These are phyloP conservation scores for Colletotrichum sp. DNA, from an alignment of 2,329 filamentous ascomycete species.

Conservation along the genomic window DNA sequence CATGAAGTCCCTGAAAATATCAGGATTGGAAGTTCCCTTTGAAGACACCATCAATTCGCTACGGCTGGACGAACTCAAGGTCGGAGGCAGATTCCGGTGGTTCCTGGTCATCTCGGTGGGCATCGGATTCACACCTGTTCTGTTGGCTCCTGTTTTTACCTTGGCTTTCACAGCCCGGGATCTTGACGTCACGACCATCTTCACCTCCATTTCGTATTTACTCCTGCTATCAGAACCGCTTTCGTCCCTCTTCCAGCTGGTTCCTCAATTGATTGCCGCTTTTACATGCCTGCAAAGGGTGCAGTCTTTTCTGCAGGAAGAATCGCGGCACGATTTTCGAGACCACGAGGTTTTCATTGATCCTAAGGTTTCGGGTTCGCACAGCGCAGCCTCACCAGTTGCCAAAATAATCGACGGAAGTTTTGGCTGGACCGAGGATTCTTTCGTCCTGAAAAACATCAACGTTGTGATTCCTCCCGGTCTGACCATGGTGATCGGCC, in stretches of 20 bases:
- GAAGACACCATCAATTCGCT: slow-evolving; percentile 34
- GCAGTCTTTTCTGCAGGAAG: slow-evolving; percentile 37
- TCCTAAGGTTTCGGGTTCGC: neutral
- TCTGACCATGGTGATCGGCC: slow-evolving; percentile 43
- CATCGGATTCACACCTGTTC: slow-evolving; percentile 37
- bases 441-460: slow-evolving; percentile 30
- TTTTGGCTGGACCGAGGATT: slow-evolving; percentile 35
- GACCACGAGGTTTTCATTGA: neutral
- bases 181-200: slow-evolving; percentile 32
- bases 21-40: slow-evolving; percentile 34
- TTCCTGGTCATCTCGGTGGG: slow-evolving; percentile 25
- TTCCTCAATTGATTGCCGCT: slow-evolving; percentile 32
- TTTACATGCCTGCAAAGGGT: slow-evolving; percentile 37
- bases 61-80: slow-evolving; percentile 35
- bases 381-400: neutral
- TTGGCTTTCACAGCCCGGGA: slow-evolving; percentile 30
- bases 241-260: slow-evolving; percentile 30
- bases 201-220: slow-evolving; percentile 37
- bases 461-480: slow-evolving; percentile 32
- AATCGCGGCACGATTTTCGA: slow-evolving; percentile 26
- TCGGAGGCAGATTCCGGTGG: slow-evolving; percentile 30
- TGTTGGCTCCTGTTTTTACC: slow-evolving; percentile 36
- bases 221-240: slow-evolving; percentile 36
- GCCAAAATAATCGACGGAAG: neutral
- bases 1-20: slow-evolving; percentile 45